Conservation (phyloP, 306 rosid genomes). For the Fragaria ananassa region DNA sequence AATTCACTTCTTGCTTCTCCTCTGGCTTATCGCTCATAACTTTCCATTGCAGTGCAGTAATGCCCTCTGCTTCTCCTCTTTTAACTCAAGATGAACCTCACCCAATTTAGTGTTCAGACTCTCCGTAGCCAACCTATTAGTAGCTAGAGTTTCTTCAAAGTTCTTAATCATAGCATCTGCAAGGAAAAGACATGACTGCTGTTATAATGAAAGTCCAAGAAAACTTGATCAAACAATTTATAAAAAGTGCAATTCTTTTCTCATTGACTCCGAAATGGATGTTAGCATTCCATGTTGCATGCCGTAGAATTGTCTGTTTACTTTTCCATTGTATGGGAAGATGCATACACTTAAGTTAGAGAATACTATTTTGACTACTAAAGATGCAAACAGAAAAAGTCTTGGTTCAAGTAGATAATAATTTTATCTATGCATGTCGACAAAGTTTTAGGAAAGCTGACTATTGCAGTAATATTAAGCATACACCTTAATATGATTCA, state of each 20-base stretch:
- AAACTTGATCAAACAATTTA: neutral
- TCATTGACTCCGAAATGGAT: neutral
- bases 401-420: neutral
- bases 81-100: conserved; percentile 50
- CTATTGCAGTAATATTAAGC: no score
- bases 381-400: neutral
- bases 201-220: conserved; percentile 12
- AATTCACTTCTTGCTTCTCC: conserved; percentile 84
- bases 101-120: conserved; percentile 57
- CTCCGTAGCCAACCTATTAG: conserved; percentile 54
- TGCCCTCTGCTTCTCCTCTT: conserved; percentile 92
- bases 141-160: conserved; percentile 52
- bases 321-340: neutral
- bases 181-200: conserved; percentile 6
- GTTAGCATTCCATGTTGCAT: neutral
- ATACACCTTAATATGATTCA: neutral
- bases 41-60: conserved; percentile 95
- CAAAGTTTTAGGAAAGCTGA: neutral
- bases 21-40: conserved; percentile 88
- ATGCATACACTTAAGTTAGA: neutral
- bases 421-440: neutral
- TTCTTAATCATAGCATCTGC: conserved; percentile 66
- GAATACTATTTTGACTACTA: neutral
- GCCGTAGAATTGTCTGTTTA: neutral
- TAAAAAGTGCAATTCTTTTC: conserved; percentile 18